Evolutionary conservation across 192 early-diverging fungal species (phyloP).

Genomic region (Kappamyces sp.): DNA sequence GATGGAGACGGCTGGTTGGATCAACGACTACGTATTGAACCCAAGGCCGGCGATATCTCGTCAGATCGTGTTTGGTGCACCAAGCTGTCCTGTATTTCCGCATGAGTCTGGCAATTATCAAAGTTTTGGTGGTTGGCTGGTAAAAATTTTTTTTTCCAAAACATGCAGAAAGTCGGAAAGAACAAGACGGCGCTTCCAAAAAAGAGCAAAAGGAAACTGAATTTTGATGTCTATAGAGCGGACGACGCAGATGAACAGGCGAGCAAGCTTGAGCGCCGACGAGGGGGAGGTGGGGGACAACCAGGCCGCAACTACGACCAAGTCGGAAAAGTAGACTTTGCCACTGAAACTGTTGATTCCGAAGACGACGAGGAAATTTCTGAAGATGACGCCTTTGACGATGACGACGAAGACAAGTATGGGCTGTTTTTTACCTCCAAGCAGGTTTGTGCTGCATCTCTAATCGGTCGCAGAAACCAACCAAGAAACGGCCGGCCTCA

Average conservation of each 20-base stretch:
- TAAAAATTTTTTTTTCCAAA: too few relatives aligned
- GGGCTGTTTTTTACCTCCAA: slow-evolving; percentile 59
- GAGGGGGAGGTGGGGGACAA: slow-evolving; percentile 19
- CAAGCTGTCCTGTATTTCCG: too few relatives aligned
- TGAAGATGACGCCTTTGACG: slow-evolving; percentile 85
- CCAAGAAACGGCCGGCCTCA: slow-evolving; percentile 26
- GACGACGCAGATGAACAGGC: slow-evolving; percentile 24
- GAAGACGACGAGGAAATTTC: slow-evolving; percentile 95
- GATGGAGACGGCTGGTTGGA: too few relatives aligned
- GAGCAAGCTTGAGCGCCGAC: slow-evolving; percentile 13
- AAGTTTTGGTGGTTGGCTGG: too few relatives aligned
- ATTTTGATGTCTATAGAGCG: slow-evolving; percentile 25
- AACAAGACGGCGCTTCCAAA: background rate
- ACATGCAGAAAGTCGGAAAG: too few relatives aligned
- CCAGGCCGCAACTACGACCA: slow-evolving; percentile 37
- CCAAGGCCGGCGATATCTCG: too few relatives aligned
- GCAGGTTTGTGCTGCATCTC: background rate
- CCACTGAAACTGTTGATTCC: slow-evolving; percentile 66
- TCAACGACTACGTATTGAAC: too few relatives aligned
- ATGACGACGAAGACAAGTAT: slow-evolving; percentile 77
- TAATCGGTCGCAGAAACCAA: slow-evolving; percentile 34
- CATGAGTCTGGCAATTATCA: too few relatives aligned
- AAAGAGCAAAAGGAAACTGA: background rate
- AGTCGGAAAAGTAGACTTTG: slow-evolving; percentile 65
- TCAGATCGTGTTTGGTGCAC: too few relatives aligned